A percentile compares a stretch with the other conserved stretches of the same genome.
Conservation (phyloP, 306 rosid species). For the Rubus idaeus region DNA sequence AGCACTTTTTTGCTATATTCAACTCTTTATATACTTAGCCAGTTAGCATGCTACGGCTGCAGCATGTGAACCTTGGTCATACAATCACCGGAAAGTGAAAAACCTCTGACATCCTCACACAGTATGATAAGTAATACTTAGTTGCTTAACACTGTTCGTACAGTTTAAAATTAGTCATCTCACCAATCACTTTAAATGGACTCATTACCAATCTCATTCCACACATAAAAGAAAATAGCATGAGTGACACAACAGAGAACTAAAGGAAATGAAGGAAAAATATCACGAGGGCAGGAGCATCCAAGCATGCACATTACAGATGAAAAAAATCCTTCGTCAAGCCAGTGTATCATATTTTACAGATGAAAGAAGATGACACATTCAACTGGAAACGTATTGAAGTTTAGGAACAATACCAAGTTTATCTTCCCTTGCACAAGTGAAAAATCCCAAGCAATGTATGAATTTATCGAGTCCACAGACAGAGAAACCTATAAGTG, state of each 20-base stretch:
- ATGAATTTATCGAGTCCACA: slow-evolving; percentile 81
- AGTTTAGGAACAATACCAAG: slow-evolving; percentile 59
- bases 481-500: slow-evolving; percentile 61
- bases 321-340: neutral
- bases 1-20: neutral
- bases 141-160: neutral
- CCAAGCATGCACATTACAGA: neutral
- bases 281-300: neutral
- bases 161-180: neutral
- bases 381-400: slow-evolving; percentile 12
- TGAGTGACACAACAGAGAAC: neutral
- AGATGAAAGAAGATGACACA: slow-evolving; percentile 8
- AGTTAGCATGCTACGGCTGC: too few species aligned
- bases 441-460: slow-evolving; percentile 97
- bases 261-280: neutral
- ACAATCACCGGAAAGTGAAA: neutral
- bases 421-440: slow-evolving; percentile 83
- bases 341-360: neutral
- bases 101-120: neutral
- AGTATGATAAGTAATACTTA: too few species aligned
- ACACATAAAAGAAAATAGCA: neutral
- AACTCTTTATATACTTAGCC: neutral
- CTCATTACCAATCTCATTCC: neutral
- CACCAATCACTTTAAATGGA: neutral
- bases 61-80: neutral